Evolutionary conservation across 2,329 filamentous ascomycete genomes (phyloP).

Genomic region (Macrophomina phaseolina): DNA sequence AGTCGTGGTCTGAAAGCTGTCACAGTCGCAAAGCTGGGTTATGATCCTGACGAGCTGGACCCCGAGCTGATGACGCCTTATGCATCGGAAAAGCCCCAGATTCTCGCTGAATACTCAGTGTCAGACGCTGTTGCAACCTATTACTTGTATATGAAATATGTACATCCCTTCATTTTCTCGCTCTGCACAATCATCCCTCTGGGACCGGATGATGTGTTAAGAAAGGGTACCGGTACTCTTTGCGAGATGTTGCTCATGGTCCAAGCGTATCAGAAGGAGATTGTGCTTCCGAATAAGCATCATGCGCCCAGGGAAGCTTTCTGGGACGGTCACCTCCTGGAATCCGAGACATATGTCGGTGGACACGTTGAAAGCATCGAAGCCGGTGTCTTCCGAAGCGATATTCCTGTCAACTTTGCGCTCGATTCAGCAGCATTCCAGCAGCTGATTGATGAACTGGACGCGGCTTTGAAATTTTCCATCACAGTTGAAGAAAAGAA

Average conservation of each 20-base stretch:
- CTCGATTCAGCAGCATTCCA: slow-evolving; percentile 90
- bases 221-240: slow-evolving; percentile 97
- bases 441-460: slow-evolving; percentile 83
- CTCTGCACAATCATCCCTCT: slow-evolving; percentile 95
- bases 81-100: slow-evolving; percentile 88
- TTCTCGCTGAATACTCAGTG: slow-evolving; percentile 95
- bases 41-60: slow-evolving; percentile 96
- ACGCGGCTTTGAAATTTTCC: slow-evolving; percentile 87
- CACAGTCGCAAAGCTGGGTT: slow-evolving; percentile 95
- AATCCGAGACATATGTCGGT: slow-evolving; percentile 97
- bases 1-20: slow-evolving; percentile 97
- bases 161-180: slow-evolving; percentile 99
- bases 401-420: slow-evolving; percentile 93
- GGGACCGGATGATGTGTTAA: slow-evolving; percentile 86
- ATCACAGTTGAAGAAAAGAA: slow-evolving; percentile 60
- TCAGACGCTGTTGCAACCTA: slow-evolving; percentile 99
- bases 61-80: slow-evolving; percentile 94
- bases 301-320: slow-evolving; percentile 89
- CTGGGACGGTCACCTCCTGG: slow-evolving; percentile 93
- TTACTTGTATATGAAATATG: slow-evolving; percentile 99
- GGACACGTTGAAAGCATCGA: slow-evolving; percentile 99
- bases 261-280: slow-evolving; percentile 89
- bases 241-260: slow-evolving; percentile 99
- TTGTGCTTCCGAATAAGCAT: slow-evolving; percentile 96
- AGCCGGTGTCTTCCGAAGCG: slow-evolving; percentile 92